Conservation (phyloP, 2,329 filamentous ascomycete genomes). For the Xylariaceae sp. region DNA sequence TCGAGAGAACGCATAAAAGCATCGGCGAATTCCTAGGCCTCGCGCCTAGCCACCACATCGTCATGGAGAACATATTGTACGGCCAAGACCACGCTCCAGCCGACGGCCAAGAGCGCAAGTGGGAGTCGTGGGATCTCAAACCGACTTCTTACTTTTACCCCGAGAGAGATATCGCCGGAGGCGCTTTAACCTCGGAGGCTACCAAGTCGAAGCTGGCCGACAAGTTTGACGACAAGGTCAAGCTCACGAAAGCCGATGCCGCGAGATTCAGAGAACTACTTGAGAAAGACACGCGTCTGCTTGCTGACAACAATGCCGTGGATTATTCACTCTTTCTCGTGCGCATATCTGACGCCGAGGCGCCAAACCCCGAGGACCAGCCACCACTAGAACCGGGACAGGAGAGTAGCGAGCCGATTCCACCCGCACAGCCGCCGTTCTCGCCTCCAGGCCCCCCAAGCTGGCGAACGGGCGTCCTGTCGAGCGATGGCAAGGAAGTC, state of each 20-base stretch:
- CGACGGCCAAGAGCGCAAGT: conserved; percentile 35
- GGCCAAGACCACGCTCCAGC: conserved; percentile 45
- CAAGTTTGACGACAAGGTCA: conserved; percentile 60
- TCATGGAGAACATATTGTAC: conserved; percentile 71
- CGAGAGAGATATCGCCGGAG: conserved; percentile 63
- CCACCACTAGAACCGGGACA: conserved; percentile 40
- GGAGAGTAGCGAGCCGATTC: conserved; percentile 14
- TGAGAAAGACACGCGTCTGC: conserved; percentile 56
- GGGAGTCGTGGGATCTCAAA: conserved; percentile 72
- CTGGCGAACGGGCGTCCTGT: conserved; percentile 59
- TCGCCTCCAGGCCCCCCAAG: conserved; percentile 33
- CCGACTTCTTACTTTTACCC: conserved; percentile 72
- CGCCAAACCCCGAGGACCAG: conserved; percentile 28
- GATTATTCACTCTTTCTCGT: conserved; percentile 73
- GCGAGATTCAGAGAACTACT: conserved; percentile 51
- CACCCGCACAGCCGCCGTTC: conserved; percentile 29
- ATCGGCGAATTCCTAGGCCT: conserved; percentile 55
- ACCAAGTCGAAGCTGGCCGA: conserved; percentile 63
- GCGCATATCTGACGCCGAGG: conserved; percentile 33
- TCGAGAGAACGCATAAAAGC: conserved; percentile 49
- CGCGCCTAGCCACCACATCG: conserved; percentile 65
- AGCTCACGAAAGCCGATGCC: conserved; percentile 49
- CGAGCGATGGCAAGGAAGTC: conserved; percentile 58
- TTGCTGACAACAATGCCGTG: conserved; percentile 59
- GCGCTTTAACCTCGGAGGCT: conserved; percentile 55